Evolutionary conservation across 2,329 filamentous ascomycete genomes (phyloP).

Genomic region (Aureobasidium sp.): DNA sequence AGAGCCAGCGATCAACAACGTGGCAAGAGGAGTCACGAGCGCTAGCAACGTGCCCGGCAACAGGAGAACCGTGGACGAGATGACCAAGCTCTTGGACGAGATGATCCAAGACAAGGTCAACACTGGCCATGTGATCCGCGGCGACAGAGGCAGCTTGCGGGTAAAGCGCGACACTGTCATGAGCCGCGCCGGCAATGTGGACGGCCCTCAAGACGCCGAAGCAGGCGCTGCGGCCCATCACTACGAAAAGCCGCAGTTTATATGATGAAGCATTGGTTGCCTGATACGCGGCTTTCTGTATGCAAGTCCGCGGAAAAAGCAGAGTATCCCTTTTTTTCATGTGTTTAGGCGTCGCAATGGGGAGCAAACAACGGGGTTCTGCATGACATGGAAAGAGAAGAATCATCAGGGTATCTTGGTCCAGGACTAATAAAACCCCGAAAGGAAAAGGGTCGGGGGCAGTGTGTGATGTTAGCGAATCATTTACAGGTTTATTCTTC

Average conservation of each 20-base stretch:
- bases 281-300: neutral
- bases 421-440: neutral
- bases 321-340: neutral
- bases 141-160: conserved; percentile 59
- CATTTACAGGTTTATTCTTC: neutral
- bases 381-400: neutral
- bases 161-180: conserved; percentile 27
- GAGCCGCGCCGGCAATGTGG: conserved; percentile 15
- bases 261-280: neutral
- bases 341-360: neutral
- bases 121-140: conserved; percentile 60
- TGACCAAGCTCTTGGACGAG: conserved; percentile 88
- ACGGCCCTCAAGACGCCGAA: neutral
- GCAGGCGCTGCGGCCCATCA: neutral
- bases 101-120: conserved; percentile 91
- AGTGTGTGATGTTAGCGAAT: neutral
- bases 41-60: neutral
- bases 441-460: neutral
- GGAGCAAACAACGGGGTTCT: too few species aligned
- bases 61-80: conserved; percentile 71
- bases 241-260: neutral
- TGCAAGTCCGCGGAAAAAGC: neutral
- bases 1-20: neutral
- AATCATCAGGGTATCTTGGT: neutral
- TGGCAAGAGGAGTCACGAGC: neutral